Conservation (phyloP, 2,329 filamentous ascomycete genomes). For the Drechslera avenae region DNA sequence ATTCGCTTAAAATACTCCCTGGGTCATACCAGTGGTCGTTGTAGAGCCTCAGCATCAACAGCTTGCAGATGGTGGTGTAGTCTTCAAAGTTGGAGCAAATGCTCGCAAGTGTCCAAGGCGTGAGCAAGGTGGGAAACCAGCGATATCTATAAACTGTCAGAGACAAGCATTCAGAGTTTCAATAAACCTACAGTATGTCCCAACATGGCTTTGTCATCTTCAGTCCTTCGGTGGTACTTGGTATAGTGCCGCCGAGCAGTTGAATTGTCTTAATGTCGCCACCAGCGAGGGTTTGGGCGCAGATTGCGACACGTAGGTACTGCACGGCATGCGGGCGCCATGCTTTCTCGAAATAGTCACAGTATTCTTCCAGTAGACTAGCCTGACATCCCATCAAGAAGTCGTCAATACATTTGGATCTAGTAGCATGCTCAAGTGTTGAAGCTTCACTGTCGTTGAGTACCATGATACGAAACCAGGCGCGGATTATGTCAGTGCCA, state of each 20-base stretch:
- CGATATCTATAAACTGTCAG: constrained; percentile 26
- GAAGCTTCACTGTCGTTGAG: constrained; percentile 36
- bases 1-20: constrained; percentile 24
- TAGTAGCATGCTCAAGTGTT: constrained; percentile 28
- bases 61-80: constrained; percentile 35
- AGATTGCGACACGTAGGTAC: constrained; percentile 36
- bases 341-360: constrained; percentile 39
- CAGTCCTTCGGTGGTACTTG: constrained; percentile 30
- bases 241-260: constrained; percentile 32
- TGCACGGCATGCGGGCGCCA: constrained; percentile 37
- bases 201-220: constrained; percentile 37
- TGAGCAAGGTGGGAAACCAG: constrained; percentile 36
- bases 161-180: background rate
- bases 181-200: constrained; percentile 32
- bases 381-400: constrained; percentile 33
- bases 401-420: constrained; percentile 28
- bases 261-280: constrained; percentile 31
- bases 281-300: constrained; percentile 33
- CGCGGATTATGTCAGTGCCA: constrained; percentile 31
- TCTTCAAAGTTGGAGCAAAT: constrained; percentile 42
- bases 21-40: constrained; percentile 35
- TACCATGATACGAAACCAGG: constrained; percentile 41
- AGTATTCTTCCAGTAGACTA: constrained; percentile 35
- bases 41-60: constrained; percentile 35
- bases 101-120: constrained; percentile 31